These are phyloP conservation scores for Penicillium sp. DNA, from an alignment of 2,329 filamentous ascomycete genomes.

Conservation along the genomic window DNA sequence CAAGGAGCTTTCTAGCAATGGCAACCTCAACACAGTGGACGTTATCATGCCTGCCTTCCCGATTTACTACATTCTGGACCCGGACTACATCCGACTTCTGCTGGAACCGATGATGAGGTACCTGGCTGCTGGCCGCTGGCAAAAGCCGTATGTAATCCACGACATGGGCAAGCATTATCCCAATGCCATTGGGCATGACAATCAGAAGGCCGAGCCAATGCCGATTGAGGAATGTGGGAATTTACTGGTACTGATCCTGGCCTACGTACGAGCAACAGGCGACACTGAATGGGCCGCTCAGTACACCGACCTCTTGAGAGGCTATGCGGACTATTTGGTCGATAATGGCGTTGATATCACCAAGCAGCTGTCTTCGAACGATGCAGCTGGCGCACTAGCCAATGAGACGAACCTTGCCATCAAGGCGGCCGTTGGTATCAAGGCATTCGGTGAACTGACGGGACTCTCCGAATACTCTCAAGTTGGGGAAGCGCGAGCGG, in stretches of 20 bases:
- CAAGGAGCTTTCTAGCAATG: conserved; percentile 40
- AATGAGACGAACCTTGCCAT: conserved; percentile 43
- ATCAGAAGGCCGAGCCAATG: conserved; percentile 35
- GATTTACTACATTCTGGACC: conserved; percentile 37
- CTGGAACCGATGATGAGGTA: conserved; percentile 40
- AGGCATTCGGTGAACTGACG: conserved; percentile 38
- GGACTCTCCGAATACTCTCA: conserved; percentile 35
- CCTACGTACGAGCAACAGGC: conserved; percentile 34
- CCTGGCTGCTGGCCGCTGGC: conserved; percentile 34
- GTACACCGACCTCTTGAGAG: conserved; percentile 30
- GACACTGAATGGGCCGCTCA: conserved; percentile 31
- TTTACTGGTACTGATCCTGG: conserved; percentile 32
- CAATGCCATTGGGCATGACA: conserved; percentile 35
- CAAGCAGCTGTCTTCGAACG: conserved; percentile 38
- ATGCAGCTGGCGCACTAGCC: conserved; percentile 33
- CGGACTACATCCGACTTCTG: conserved; percentile 38
- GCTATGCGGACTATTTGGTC: conserved; percentile 38
- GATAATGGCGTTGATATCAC: conserved; percentile 34
- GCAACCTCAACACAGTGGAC: conserved; percentile 39
- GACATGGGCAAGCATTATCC: conserved; percentile 38
- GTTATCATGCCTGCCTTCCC: conserved; percentile 39
- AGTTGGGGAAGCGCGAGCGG: conserved; percentile 30
- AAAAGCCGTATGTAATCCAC: conserved; percentile 33
- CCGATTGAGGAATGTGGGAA: conserved; percentile 38
- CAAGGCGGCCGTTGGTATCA: conserved; percentile 42